Evolutionary conservation across 108 stramenopile species (phyloP), one percentile per base, ranked within the genome.

Genomic region (Nitzschia sp.): DNA sequence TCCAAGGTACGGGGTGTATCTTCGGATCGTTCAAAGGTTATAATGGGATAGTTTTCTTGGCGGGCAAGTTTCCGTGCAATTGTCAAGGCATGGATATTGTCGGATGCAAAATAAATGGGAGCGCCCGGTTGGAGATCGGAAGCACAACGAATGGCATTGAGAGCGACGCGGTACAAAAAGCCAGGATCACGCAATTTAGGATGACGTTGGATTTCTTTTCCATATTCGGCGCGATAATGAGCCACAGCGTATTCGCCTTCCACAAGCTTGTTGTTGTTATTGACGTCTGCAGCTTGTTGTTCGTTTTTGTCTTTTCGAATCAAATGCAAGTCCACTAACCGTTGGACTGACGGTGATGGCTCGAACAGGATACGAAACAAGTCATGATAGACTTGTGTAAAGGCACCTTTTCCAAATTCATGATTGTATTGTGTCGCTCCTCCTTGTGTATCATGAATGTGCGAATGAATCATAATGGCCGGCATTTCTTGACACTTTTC

Each of bases 131-230:
- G 61, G 19, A 77, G 33, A 25, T 77, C 36, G 0, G 56, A 38
- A 5, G 76, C 76, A 60, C 76, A 77, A 21, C 49, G 69, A n/a
- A 77, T 29, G 6, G 76, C 76, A 67, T 77, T 77, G 2, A 55
- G 1, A 2, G 67, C 29, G 15, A 66, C 54, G 2, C 38, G 33
- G 17, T 18, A 17, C 23, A 57, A n/a, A 31, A 46, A 26, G 24
- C 34, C 42, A 17, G 54, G 33, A 1, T 56, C 35, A 1, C 24
- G 23, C 55, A 65, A 51, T 1, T 26, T 27, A 1, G 67, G 67
- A 57, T 68, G 67, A 0, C 67, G 67, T 1, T 19, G 36, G 13
- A 68, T 48, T 46, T 64, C 47, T 42, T 24, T 68, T 24, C 59
- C 76, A 57, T 72, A 77, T 24, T 63, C 46, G 1, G 65, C 76